Evolutionary conservation across 179 eudicot species (phyloP).

Genomic region (Drosera spatulata): DNA sequence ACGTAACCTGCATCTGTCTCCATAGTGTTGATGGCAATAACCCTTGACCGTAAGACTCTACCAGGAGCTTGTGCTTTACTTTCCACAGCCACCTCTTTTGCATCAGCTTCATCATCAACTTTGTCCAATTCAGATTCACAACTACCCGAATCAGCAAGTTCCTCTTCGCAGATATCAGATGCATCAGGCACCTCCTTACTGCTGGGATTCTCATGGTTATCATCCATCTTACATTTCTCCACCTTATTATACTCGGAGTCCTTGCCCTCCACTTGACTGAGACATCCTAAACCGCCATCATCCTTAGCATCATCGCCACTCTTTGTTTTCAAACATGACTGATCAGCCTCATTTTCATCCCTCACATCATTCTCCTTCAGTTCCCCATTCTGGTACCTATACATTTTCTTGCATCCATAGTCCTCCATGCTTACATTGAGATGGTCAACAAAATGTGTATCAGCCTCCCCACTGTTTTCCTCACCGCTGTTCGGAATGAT

Average conservation of each 20-base stretch:
- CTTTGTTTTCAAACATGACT: background rate
- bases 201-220: background rate
- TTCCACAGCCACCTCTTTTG: conserved; percentile 8
- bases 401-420: background rate
- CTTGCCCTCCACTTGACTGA: background rate
- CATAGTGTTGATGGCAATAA: conserved; percentile 13
- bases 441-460: background rate
- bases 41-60: conserved; percentile 43
- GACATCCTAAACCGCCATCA: background rate
- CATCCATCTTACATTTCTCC: background rate
- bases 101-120: conserved; percentile 4
- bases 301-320: conserved; percentile 1
- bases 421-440: conserved; percentile 3
- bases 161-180: conserved; percentile 3
- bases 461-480: conserved; percentile 1
- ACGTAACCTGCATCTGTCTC: conserved; percentile 16
- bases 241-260: background rate
- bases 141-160: conserved; percentile 12
- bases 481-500: conserved; percentile 3
- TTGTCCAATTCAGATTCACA: conserved; percentile 13
- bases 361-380: conserved; percentile 5
- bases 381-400: conserved; percentile 2
- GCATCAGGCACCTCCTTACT: conserved; percentile 4
- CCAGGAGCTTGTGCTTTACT: conserved; percentile 10
- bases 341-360: background rate